Evolutionary conservation across 345 rosid species (phyloP), one percentile per base, ranked within the genome.

Genomic region (Aethionema arabicum): DNA sequence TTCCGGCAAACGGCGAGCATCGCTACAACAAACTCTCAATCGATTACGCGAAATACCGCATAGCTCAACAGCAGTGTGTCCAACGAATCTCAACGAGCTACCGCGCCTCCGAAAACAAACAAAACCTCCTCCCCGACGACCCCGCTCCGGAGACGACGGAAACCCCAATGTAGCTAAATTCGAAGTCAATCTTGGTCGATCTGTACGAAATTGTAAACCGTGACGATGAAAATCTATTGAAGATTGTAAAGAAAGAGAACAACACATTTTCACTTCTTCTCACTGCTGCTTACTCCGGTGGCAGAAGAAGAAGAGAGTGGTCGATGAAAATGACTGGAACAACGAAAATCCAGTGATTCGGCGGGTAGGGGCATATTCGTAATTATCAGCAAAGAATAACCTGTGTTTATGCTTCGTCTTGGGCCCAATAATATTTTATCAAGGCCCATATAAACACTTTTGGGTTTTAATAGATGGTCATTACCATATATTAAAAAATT

Each of bases 1-100:
- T 43, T 73, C 77, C 45, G 71, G 72, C 12, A 54, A 65, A 56
- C 72, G 78, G 60, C 70, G 75, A 62, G 81, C 77, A 41, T 74
- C 87, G 63, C 79, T 61, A 53, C 84, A 79, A 1, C 79, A 76
- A 35, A 73, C 80, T 72, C 83, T 72, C 46, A 66, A 52, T 60
- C 80, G 87, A 45, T 63, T 56, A 32, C 69, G 55, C 14, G 61
- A 37, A 58, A 52, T 13, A 38, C 49, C 39, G 3, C 67, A 60
- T 56, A 43, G 45, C 48, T 69, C 59, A 2, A 52, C 27, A 33
- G 70, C 11, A 69, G 13, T 32, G 14, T 46, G 3, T 11, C 70
- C 35, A 31, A 2, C 11, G 45, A 52, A 45, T 59, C 32, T 72
- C 16, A 15, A 39, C 0, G 51, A 12, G 3, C 8, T 27, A n/a